These are phyloP conservation scores for Suillus paluster DNA, from an alignment of 768 basidiomycete genomes.

Conservation along the genomic window DNA sequence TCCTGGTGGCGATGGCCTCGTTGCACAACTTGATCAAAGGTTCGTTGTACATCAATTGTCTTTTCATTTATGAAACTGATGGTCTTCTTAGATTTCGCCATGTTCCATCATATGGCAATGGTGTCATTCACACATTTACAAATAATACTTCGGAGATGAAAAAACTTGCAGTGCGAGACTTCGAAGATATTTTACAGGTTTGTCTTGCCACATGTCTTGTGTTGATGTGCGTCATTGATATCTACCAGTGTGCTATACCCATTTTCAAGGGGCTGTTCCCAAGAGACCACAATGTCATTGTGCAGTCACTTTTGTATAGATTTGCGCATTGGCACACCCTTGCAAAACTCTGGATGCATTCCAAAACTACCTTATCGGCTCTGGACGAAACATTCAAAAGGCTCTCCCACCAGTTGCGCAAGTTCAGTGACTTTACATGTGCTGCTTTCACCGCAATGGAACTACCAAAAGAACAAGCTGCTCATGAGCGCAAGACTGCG, in stretches of 20 bases:
- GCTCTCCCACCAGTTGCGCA: slow-evolving; percentile 30
- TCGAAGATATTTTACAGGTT: slow-evolving; percentile 42
- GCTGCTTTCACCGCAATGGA: slow-evolving; percentile 32
- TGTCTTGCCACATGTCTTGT: too few species aligned
- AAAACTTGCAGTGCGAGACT: slow-evolving; percentile 40
- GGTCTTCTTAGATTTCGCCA: slow-evolving; percentile 30
- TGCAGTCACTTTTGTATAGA: slow-evolving; percentile 12
- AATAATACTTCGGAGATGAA: slow-evolving; percentile 38
- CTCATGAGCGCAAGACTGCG: slow-evolving; percentile 25
- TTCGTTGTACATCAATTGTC: background rate
- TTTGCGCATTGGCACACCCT: slow-evolving; percentile 19
- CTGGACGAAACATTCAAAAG: background rate
- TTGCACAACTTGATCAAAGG: too few species aligned
- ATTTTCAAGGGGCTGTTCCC: slow-evolving; percentile 34
- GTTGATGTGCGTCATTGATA: too few species aligned
- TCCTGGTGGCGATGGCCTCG: slow-evolving; percentile 2
- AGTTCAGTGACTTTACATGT: slow-evolving; percentile 36
- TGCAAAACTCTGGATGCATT: slow-evolving; percentile 33
- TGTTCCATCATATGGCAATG: slow-evolving; percentile 34
- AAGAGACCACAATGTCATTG: slow-evolving; percentile 3
- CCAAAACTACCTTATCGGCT: slow-evolving; percentile 14
- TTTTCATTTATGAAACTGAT: too few species aligned
- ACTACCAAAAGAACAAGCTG: slow-evolving; percentile 42
- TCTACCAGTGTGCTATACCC: slow-evolving; percentile 35
- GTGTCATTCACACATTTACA: slow-evolving; percentile 33